Evolutionary conservation across 1,139 yeast genomes (phyloP).

Genomic region (Geotrichum bryndzae): DNA sequence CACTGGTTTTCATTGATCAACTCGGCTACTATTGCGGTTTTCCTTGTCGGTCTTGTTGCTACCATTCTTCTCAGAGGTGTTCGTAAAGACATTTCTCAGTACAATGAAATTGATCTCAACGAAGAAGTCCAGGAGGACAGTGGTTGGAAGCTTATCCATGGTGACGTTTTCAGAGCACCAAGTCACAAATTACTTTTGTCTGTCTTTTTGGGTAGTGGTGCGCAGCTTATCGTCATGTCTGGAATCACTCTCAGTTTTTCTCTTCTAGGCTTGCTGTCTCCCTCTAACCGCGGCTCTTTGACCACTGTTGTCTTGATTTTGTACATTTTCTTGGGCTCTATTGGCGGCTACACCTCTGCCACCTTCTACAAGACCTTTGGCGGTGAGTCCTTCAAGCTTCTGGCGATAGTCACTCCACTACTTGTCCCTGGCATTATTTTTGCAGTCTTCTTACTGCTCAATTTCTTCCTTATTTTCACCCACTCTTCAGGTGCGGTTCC

Average conservation of each 20-base stretch:
- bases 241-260: constrained; percentile 74
- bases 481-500: constrained; percentile 95
- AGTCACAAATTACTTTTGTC: constrained; percentile 63
- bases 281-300: constrained; percentile 90
- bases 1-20: constrained; percentile 93
- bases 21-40: constrained; percentile 72
- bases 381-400: constrained; percentile 86
- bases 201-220: constrained; percentile 81
- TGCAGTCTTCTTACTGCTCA: constrained; percentile 56
- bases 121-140: constrained; percentile 89
- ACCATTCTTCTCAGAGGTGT: constrained; percentile 76
- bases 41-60: constrained; percentile 70
- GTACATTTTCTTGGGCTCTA: constrained; percentile 69
- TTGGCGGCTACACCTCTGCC: constrained; percentile 84
- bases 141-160: constrained; percentile 96
- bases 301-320: constrained; percentile 83
- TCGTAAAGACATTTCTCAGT: constrained; percentile 77
- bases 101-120: constrained; percentile 74
- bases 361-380: constrained; percentile 81
- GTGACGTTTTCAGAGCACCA: constrained; percentile 92
- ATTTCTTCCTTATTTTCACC: constrained; percentile 72
- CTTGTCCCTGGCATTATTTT: constrained; percentile 79
- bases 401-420: constrained; percentile 73
- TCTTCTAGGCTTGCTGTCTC: constrained; percentile 80
- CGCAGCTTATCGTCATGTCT: constrained; percentile 75